phyloP scores from a whole-genome alignment of 805 yeast species.

The Myxozyma mucilagina region DNA sequence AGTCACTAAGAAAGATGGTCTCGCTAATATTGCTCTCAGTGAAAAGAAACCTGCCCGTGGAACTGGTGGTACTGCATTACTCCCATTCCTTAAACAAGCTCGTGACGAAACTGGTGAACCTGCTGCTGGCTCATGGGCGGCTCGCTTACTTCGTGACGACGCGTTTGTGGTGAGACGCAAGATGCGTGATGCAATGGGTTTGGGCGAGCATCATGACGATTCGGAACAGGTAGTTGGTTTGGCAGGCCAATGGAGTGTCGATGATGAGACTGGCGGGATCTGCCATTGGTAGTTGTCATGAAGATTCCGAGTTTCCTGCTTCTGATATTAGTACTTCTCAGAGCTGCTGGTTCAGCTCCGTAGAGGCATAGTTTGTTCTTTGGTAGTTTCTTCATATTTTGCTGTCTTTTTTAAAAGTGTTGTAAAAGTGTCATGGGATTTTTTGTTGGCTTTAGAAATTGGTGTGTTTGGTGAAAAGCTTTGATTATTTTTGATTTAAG shows the following conservation, averaged over 20 bases:
- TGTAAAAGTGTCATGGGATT: background rate
- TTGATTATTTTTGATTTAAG: background rate
- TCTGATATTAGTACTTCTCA: background rate
- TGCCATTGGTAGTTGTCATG: slow-evolving; percentile 26
- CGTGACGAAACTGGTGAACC: slow-evolving; percentile 94
- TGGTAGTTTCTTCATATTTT: background rate
- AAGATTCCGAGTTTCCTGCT: background rate
- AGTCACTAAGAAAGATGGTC: slow-evolving; percentile 51
- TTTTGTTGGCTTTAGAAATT: background rate
- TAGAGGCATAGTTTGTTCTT: background rate
- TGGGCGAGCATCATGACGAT: slow-evolving; percentile 16
- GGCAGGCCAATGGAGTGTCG: slow-evolving; percentile 31
- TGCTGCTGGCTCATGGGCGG: slow-evolving; percentile 93
- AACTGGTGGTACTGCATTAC: slow-evolving; percentile 90
- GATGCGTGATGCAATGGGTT: slow-evolving; percentile 21
- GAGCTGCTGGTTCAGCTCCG: background rate
- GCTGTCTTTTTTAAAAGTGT: background rate
- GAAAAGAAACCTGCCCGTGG: slow-evolving; percentile 65
- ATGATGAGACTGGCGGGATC: slow-evolving; percentile 30
- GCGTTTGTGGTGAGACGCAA: slow-evolving; percentile 12
- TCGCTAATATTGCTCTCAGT: slow-evolving; percentile 45
- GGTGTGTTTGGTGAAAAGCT: background rate
- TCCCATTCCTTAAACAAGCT: slow-evolving; percentile 91
- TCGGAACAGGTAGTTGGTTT: slow-evolving; percentile 19
- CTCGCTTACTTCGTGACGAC: slow-evolving; percentile 46